Evolutionary conservation across 495 filamentous ascomycete genomes (phyloP), one percentile per base, ranked within the genome.

Genomic region (Talaromyces borbonicus): DNA sequence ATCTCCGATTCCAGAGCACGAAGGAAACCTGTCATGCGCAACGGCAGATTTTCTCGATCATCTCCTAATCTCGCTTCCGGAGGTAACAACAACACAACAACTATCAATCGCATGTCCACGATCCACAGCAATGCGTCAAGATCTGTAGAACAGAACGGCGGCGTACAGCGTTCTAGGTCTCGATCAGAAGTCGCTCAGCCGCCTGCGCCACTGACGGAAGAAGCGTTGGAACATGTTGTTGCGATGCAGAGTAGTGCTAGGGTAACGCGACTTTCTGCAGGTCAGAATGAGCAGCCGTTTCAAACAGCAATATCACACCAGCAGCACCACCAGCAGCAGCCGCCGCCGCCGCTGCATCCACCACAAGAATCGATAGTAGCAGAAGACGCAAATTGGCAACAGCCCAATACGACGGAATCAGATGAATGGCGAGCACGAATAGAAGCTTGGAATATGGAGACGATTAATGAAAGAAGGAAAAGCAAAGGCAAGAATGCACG

Each of bases 81-180:
- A 19, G 14, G 15, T 25, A 11, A 16, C 11, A 8, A 31, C 30
- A 24, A 27, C 27, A 29, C 19, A 25, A 29, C 29, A 46, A n/a
- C n/a, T n/a, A 22, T 46, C 18, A 31, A 46, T 22, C 43, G 43
- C 18, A 46, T 46, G 43, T 46, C 43, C 18, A 46, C 43, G 8
- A 46, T 46, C 2, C 36, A 46, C 25, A 46, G 43, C 15, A 46
- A 35, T n/a, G 29, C 43, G 9, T 46, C 43, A 22, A 29, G 43
- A 2, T 32, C 43, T 14, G 42, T 14, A 2, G 42, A 45, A 23
- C 43, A 46, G 11, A 35, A 32, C 5, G 43, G 43, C n/a, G 20
- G 23, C 11, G 43, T 46, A 14, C 30, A 22, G 9, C 43, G 43
- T 2, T 35, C 43, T 33, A 19, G 43, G 0, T 46, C 43, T 0